Conservation (phyloP, 73 alveolate genomes). For the Paramecium biaurelia region DNA sequence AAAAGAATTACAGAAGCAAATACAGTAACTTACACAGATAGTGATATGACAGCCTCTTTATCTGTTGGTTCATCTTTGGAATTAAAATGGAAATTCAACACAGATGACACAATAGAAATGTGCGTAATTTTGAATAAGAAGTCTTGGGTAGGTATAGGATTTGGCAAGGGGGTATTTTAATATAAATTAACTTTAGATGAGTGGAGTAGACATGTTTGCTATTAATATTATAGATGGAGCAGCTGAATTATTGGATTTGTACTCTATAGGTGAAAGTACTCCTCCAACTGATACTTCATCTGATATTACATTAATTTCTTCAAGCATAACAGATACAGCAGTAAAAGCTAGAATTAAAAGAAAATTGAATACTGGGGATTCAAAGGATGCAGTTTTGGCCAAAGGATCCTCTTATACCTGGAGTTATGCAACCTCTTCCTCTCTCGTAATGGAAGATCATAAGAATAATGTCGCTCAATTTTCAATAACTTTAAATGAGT, state of each 20-base stretch:
- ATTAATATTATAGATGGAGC: neutral
- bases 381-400: neutral
- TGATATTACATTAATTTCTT: neutral
- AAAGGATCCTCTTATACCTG: neutral
- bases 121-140: neutral
- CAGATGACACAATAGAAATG: slow-evolving; percentile 4
- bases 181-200: neutral
- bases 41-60: neutral
- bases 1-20: neutral
- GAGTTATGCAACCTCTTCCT: neutral
- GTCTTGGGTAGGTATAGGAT: slow-evolving; percentile 38
- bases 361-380: slow-evolving; percentile 30
- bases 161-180: neutral
- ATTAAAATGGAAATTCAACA: slow-evolving; percentile 9
- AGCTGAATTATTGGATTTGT: neutral
- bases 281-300: neutral
- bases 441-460: neutral
- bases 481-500: neutral
- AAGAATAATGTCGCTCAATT: neutral
- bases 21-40: slow-evolving; percentile 9
- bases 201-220: neutral
- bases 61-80: neutral
- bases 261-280: neutral
- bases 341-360: neutral
- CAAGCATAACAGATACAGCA: neutral